These are phyloP conservation scores for Colletotrichum filicis DNA, from an alignment of 2,329 filamentous ascomycete genomes.

Conservation along the genomic window DNA sequence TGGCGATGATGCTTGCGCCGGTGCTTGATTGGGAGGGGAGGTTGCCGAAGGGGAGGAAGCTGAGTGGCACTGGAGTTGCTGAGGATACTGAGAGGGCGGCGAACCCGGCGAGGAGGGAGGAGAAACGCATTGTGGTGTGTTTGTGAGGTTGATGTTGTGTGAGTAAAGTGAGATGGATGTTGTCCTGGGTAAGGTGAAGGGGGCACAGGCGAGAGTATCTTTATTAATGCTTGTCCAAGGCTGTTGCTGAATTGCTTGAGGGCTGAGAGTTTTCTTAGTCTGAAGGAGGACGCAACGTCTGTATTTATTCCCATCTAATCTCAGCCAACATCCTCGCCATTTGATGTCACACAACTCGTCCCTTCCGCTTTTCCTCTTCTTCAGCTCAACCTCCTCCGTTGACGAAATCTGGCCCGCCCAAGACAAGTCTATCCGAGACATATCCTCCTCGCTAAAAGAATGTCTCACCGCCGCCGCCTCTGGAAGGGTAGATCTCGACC, in stretches of 20 bases:
- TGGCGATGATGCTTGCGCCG: not conserved
- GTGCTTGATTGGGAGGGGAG: slow-evolving; percentile 1
- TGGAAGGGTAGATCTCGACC: not conserved
- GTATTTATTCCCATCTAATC: not conserved
- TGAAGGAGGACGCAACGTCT: not conserved
- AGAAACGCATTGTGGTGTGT: not conserved
- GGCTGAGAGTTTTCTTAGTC: not conserved
- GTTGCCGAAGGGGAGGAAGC: not conserved
- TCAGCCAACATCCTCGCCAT: not conserved
- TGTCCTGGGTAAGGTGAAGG: not conserved
- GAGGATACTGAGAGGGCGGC: not conserved
- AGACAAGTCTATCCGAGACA: not conserved
- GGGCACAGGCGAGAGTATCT: not conserved
- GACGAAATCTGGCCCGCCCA: not conserved
- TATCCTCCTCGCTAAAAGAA: not conserved
- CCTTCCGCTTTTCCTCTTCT: not conserved
- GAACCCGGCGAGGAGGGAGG: not conserved
- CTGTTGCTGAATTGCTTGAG: not conserved
- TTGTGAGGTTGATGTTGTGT: not conserved
- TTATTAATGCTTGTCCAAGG: not conserved
- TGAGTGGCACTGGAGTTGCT: not conserved
- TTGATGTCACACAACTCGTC: too few species aligned
- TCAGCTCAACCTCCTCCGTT: not conserved
- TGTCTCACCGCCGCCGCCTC: not conserved
- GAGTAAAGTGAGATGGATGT: not conserved